Conservation (phyloP, 768 basidiomycete species). For the Royoungia palumana region DNA sequence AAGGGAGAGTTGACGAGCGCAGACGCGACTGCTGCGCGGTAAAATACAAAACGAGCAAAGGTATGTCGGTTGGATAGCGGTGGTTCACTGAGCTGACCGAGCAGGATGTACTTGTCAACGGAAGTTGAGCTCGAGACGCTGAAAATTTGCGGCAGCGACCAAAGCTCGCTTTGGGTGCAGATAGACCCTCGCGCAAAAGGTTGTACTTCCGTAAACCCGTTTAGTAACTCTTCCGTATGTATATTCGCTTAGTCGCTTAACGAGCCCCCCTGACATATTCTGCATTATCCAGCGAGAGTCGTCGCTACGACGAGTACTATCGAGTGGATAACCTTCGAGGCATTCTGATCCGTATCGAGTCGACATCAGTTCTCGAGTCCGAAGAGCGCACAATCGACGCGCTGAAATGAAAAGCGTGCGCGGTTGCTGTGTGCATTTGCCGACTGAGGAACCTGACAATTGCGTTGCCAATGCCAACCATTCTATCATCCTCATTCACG, state of each 20-base stretch:
- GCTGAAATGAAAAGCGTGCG: slow-evolving; percentile 22
- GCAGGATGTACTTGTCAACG: slow-evolving; percentile 5
- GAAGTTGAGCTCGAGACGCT: slow-evolving; percentile 7
- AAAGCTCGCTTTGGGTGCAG: slow-evolving; percentile 22
- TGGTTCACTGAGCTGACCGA: slow-evolving; percentile 11
- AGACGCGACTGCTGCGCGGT: slow-evolving; percentile 3
- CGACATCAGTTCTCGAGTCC: not conserved
- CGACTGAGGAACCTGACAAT: slow-evolving; percentile 13
- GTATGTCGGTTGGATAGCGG: slow-evolving; percentile 4
- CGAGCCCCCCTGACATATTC: no score
- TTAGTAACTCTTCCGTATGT: slow-evolving; percentile 16
- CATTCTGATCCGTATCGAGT: no score
- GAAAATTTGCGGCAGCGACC: slow-evolving; percentile 28
- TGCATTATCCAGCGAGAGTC: no score
- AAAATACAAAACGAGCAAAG: slow-evolving; percentile 24
- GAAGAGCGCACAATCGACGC: slow-evolving; percentile 16
- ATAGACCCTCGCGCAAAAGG: slow-evolving; percentile 10
- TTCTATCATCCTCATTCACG: not conserved
- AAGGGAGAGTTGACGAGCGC: not conserved
- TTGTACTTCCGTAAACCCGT: slow-evolving; percentile 25
- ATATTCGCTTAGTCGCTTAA: slow-evolving; percentile 18
- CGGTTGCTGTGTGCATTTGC: slow-evolving; percentile 15
- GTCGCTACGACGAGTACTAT: no score
- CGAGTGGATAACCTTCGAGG: no score
- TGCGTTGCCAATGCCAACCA: slow-evolving; percentile 7